These are phyloP conservation scores for Punica granatum DNA, from an alignment of 345 rosid species.

Conservation along the genomic window DNA sequence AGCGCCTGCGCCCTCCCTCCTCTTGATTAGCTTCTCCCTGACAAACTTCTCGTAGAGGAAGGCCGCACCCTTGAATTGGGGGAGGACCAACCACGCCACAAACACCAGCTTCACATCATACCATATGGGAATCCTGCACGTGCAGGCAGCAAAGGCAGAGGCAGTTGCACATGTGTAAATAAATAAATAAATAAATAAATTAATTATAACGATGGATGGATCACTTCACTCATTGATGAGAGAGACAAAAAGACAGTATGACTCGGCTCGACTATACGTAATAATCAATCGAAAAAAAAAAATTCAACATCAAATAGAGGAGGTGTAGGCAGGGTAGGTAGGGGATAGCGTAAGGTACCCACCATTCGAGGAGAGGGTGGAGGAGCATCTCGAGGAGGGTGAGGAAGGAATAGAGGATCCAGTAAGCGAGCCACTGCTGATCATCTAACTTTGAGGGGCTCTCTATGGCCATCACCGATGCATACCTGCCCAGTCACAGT, in stretches of 20 bases:
- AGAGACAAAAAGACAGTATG: too few relatives aligned
- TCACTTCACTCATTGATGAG: too few relatives aligned
- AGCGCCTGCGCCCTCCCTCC: too few relatives aligned
- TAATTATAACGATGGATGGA: too few relatives aligned
- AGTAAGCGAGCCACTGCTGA: slow-evolving; percentile 46
- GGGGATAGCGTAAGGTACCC: neutral
- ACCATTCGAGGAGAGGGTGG: slow-evolving; percentile 33
- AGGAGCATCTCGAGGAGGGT: slow-evolving; percentile 35
- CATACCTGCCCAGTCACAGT: slow-evolving; percentile 34
- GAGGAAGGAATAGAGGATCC: slow-evolving; percentile 40
- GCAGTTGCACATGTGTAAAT: too few relatives aligned
- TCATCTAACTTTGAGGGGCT: slow-evolving; percentile 31
- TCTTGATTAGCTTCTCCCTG: slow-evolving; percentile 16
- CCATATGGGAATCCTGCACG: slow-evolving; percentile 36
- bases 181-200: too few relatives aligned
- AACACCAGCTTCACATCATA: slow-evolving; percentile 27
- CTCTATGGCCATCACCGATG: slow-evolving; percentile 41
- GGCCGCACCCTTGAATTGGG: slow-evolving; percentile 43
- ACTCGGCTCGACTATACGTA: too few relatives aligned
- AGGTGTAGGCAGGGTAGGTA: too few relatives aligned
- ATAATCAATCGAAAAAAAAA: too few relatives aligned
- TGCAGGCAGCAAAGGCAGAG: neutral
- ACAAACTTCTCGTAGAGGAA: slow-evolving; percentile 30
- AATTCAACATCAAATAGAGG: too few relatives aligned
- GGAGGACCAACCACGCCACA: slow-evolving; percentile 38